Percentiles rank a stretch among this genome's conserved stretches.
phyloP scores from a whole-genome alignment of 2,329 filamentous ascomycete genomes.

The Mollisia scopiformis region DNA sequence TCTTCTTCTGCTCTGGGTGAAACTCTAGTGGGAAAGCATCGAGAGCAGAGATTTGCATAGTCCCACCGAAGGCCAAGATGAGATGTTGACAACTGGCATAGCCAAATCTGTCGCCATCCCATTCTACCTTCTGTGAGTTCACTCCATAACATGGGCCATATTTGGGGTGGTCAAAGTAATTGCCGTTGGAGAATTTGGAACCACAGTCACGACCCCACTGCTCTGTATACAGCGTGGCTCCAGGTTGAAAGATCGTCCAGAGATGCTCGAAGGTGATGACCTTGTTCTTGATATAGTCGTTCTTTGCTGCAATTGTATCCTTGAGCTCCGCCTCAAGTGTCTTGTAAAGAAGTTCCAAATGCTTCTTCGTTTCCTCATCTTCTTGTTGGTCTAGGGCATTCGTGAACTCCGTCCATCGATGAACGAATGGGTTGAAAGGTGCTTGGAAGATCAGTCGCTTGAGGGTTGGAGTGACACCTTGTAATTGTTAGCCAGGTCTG shows the following conservation, averaged over 20 bases:
- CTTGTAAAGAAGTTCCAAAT: conserved; percentile 49
- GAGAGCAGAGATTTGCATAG: conserved; percentile 47
- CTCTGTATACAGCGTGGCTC: conserved; percentile 43
- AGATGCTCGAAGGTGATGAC: conserved; percentile 56
- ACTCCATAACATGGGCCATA: conserved; percentile 45
- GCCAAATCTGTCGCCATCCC: conserved; percentile 51
- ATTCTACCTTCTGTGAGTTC: conserved; percentile 48
- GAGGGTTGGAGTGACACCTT: conserved; percentile 59
- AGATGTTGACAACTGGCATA: conserved; percentile 39
- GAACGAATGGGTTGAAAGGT: conserved; percentile 66
- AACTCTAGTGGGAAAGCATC: conserved; percentile 48
- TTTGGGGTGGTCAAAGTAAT: conserved; percentile 36
- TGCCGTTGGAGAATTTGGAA: conserved; percentile 40
- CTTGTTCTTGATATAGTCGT: conserved; percentile 55
- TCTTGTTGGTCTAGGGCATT: conserved; percentile 44
- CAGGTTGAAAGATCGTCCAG: conserved; percentile 57
- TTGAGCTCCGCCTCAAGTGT: conserved; percentile 54
- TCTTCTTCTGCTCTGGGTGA: conserved; percentile 43
- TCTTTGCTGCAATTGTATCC: conserved; percentile 50
- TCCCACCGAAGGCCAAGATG: conserved; percentile 47
- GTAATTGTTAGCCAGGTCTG: conserved; percentile 46
- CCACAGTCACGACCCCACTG: conserved; percentile 44
- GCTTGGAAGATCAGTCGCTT: conserved; percentile 62
- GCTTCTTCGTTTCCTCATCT: conserved; percentile 48
- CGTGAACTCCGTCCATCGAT: conserved; percentile 60